Evolutionary conservation across 192 early-diverging fungal species (phyloP), one percentile per base, ranked within the genome.

Genomic region (Diversispora eburnea): DNA sequence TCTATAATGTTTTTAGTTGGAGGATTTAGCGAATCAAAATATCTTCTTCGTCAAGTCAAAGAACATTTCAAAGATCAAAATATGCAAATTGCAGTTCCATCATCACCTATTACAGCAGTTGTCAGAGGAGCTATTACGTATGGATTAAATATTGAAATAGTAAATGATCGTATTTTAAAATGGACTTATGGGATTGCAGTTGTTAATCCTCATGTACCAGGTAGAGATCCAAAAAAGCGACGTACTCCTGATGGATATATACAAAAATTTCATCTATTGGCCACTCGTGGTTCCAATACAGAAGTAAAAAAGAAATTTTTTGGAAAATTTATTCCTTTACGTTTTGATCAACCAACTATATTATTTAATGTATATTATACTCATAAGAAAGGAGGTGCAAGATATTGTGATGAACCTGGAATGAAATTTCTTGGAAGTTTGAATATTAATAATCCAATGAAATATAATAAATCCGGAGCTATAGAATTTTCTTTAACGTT

Each of bases 1-100:
- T 76, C 84, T 56, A 81, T 83, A 54, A 80, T 87, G 41, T 84
- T 87, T 46, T 63, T 87, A 25, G 86, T 87, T 4, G 86, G 86
- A 70, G 86, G 86, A 0, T 87, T 87, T 77, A 81, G 84, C 25
- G 80, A 80, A 6, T 87, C 86, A 13, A 71, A 78, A 41, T 87
- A 87, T 56, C 69, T 87, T 0, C 78, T 83, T 46, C 76, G 75
- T 9, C 77, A 82, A 20, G 83, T 85, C 5, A 77, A 79, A 61
- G 65, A 78, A 52, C 78, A 81, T 60, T 85, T 87, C 79, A 75
- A 77, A 41, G 15, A 62, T 8, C 68, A 76, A 15, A 79, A 84
- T 19, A 75, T 77, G 2, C 57, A 81, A 46, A 80, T 87, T 46
- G 82, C 81, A 15, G 83, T 85, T 9, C 86, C 86, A 12, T 78